phyloP scores from a whole-genome alignment of 2,329 filamentous ascomycete species.

The Pseudogymnoascus sp. region DNA sequence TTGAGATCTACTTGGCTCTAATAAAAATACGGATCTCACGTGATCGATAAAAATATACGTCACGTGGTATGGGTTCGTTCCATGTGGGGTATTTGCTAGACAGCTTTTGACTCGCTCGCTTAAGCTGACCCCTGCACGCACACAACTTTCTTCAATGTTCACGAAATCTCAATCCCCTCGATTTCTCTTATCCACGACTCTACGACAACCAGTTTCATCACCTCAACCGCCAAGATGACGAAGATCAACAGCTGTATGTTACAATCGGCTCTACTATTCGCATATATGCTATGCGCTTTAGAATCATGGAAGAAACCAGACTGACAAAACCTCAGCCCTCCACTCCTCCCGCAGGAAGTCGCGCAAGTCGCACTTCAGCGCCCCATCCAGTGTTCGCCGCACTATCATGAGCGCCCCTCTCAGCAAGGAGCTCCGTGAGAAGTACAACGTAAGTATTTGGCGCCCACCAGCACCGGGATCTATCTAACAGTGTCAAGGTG shows the following conservation, averaged over 20 bases:
- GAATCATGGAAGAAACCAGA: background rate
- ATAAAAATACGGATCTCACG: background rate
- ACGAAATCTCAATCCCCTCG: slow-evolving; percentile 1
- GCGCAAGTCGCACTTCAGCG: slow-evolving; percentile 96
- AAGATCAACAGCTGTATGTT: slow-evolving; percentile 57
- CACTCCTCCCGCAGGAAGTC: slow-evolving; percentile 93
- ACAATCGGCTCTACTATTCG: slow-evolving; percentile 6
- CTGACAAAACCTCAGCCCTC: slow-evolving; percentile 40
- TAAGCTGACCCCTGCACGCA: background rate
- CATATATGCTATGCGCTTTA: slow-evolving; percentile 10
- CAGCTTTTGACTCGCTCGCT: slow-evolving; percentile 7
- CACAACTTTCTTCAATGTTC: slow-evolving; percentile 9
- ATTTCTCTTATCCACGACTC: slow-evolving; percentile 14
- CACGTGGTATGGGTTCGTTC: background rate
- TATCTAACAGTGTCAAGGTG: slow-evolving; percentile 53
- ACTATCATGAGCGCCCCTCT: slow-evolving; percentile 95
- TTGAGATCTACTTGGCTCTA: background rate
- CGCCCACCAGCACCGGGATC: background rate
- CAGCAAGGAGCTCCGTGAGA: slow-evolving; percentile 94
- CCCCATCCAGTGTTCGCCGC: slow-evolving; percentile 87
- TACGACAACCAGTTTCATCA: slow-evolving; percentile 21
- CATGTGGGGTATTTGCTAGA: background rate
- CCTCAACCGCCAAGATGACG: slow-evolving; percentile 49
- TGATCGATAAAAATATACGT: background rate
- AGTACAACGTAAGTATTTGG: slow-evolving; percentile 76